These are phyloP conservation scores for Mycena olivaceomarginata DNA, from an alignment of 768 basidiomycete species.

Conservation along the genomic window DNA sequence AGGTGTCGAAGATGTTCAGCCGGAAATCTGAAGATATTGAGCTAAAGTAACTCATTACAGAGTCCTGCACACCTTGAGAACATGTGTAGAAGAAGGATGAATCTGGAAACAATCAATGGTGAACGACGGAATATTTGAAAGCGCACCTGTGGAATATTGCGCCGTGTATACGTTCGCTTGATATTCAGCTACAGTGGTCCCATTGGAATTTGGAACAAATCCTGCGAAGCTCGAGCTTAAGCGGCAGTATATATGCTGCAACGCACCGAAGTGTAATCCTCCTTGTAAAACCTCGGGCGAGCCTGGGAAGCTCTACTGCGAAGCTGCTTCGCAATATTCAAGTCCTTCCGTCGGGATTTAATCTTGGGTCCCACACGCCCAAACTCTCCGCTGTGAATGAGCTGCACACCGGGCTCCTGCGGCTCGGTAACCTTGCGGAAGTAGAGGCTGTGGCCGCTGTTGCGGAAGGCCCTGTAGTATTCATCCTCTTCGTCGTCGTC, in stretches of 20 bases:
- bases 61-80: constrained; percentile 74
- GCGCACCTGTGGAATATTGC: constrained; percentile 84
- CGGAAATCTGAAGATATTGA: constrained; percentile 80
- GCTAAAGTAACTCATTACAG: not conserved
- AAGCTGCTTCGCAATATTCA: constrained; percentile 71
- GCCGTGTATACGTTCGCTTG: constrained; percentile 88
- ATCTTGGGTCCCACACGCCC: constrained; percentile 77
- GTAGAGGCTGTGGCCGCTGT: constrained; percentile 53
- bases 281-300: constrained; percentile 61
- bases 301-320: constrained; percentile 62
- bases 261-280: constrained; percentile 75
- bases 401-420: constrained; percentile 75
- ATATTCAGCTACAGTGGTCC: constrained; percentile 86
- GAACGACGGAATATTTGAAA: not conserved
- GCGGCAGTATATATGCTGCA: not conserved
- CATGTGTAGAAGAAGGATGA: constrained; percentile 97
- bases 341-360: constrained; percentile 60
- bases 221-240: constrained; percentile 59
- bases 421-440: constrained; percentile 71
- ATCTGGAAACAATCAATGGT: constrained; percentile 63
- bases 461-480: constrained; percentile 45
- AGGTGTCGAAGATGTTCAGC: constrained; percentile 91
- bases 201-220: constrained; percentile 87
- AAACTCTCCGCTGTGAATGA: constrained; percentile 89
- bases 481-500: constrained; percentile 60